Evolutionary conservation across 2,329 filamentous ascomycete genomes (phyloP).

Genomic region (Botrytis sinoallii): DNA sequence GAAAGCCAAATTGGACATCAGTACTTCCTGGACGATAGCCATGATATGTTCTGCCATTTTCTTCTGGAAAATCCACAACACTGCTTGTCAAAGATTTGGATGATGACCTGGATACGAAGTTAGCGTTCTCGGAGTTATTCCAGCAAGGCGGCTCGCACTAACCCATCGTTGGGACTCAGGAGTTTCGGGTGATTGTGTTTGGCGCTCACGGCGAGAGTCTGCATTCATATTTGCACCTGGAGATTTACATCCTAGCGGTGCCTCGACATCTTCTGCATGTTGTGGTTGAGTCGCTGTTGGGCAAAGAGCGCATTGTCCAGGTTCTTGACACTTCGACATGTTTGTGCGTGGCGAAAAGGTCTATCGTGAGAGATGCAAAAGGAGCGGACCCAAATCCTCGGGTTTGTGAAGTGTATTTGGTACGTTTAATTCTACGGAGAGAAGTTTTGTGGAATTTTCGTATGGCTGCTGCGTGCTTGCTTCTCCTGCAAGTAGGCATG

Average conservation of each 20-base stretch:
- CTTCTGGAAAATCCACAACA: constrained; percentile 29
- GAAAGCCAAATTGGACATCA: background rate
- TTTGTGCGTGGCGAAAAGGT: background rate
- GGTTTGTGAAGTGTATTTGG: background rate
- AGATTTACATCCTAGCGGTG: background rate
- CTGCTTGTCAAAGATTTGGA: constrained; percentile 27
- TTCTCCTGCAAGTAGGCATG: constrained; percentile 6
- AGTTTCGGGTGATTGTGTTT: background rate
- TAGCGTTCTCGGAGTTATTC: background rate
- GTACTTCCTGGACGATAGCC: constrained; percentile 16
- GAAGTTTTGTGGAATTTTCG: background rate
- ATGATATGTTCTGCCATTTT: constrained; percentile 34
- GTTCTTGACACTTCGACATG: constrained; percentile 4
- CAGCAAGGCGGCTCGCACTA: background rate
- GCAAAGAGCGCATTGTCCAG: background rate
- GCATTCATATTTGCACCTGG: background rate
- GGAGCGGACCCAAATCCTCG: background rate
- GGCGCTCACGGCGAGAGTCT: background rate
- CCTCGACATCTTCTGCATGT: background rate
- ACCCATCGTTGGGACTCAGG: constrained; percentile 5
- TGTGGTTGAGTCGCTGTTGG: background rate
- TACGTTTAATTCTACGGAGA: background rate
- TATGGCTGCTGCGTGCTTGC: background rate
- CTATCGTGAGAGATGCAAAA: background rate
- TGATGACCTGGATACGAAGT: background rate